Conservation (phyloP, 768 basidiomycete species). For the Trametes sanguinea region DNA sequence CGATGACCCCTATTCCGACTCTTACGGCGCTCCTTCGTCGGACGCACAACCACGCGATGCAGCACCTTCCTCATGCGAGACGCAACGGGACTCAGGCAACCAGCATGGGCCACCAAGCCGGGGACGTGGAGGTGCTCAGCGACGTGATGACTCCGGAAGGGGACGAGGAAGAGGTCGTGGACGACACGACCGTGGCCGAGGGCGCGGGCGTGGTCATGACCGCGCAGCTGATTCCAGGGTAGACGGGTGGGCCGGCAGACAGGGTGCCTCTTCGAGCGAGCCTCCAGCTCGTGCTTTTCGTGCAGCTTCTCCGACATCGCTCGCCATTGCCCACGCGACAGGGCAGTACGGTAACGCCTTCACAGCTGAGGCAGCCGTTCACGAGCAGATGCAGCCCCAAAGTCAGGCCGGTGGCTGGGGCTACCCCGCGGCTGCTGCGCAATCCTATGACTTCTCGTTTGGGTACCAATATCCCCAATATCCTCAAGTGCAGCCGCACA, state of each 20-base stretch:
- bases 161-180: conserved; percentile 26
- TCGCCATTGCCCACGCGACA: conserved; percentile 47
- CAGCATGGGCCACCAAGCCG: not conserved
- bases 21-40: conserved; percentile 25
- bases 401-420: conserved; percentile 19
- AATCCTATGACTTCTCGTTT: conserved; percentile 20
- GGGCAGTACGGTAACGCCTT: conserved; percentile 40
- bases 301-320: conserved; percentile 46
- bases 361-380: conserved; percentile 15
- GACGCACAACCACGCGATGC: not conserved
- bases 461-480: conserved; percentile 20
- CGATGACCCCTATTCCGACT: conserved; percentile 68
- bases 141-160: conserved; percentile 8
- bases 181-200: conserved; percentile 36
- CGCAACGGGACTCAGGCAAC: no score
- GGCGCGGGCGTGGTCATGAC: conserved; percentile 34
- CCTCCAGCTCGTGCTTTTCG: conserved; percentile 35
- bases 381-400: not conserved
- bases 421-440: conserved; percentile 23
- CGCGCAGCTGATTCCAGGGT: conserved; percentile 30
- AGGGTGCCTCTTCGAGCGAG: conserved; percentile 32
- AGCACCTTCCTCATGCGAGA: no score
- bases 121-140: conserved; percentile 25
- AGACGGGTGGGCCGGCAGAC: conserved; percentile 27
- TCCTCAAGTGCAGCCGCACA: conserved; percentile 71